phyloP scores from a whole-genome alignment of 2,329 filamentous ascomycete genomes.

The Neopestalotiopsis rosae region DNA sequence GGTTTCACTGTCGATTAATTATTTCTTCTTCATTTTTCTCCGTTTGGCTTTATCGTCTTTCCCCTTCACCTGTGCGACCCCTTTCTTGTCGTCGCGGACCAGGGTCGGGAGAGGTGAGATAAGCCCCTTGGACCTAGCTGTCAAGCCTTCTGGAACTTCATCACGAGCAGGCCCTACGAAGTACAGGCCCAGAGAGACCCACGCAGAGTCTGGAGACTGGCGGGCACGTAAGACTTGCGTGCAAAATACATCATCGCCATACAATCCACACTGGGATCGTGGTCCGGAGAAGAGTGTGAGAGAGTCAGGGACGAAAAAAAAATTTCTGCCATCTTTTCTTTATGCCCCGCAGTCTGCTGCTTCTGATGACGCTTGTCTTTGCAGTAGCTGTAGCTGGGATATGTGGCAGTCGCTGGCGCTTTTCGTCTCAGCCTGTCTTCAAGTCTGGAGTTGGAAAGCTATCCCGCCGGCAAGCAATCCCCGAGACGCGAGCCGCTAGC shows the following conservation, averaged over 20 bases:
- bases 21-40: not conserved
- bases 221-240: not conserved
- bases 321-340: not conserved
- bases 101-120: not conserved
- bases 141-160: not conserved
- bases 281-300: not conserved
- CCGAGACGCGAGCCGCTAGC: not conserved
- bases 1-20: not conserved
- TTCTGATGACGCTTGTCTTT: slow-evolving; percentile 1
- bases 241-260: not conserved
- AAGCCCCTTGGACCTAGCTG: not conserved
- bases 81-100: not conserved
- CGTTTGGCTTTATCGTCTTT: not conserved
- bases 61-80: not conserved
- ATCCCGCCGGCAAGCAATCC: not conserved
- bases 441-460: not conserved
- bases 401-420: not conserved
- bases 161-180: not conserved
- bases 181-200: not conserved
- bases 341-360: not conserved
- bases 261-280: not conserved
- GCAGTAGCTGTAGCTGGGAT: not conserved
- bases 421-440: not conserved
- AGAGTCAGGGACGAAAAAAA: not conserved
- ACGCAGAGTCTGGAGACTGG: not conserved